Conservation (phyloP, 371 early-diverging fungal genomes). For the Gilbertella persicaria region DNA sequence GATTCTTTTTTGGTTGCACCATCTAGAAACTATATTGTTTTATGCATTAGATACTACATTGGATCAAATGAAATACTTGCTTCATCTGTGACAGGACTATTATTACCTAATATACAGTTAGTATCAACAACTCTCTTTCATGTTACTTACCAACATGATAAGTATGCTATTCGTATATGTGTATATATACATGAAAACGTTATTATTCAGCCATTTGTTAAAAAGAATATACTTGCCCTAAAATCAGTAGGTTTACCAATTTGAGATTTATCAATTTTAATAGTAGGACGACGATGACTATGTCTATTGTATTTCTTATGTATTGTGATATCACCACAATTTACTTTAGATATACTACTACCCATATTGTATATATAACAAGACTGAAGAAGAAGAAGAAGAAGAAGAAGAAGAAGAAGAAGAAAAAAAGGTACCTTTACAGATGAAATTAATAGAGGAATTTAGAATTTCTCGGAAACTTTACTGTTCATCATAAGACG, state of each 20-base stretch:
- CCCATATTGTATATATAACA: constrained; percentile 21
- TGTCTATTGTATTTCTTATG: constrained; percentile 14
- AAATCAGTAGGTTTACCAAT: constrained; percentile 40
- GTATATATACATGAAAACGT: neutral
- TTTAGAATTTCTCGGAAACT: constrained; percentile 10
- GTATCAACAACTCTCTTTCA: neutral
- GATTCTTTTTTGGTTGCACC: neutral
- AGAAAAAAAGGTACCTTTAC: neutral
- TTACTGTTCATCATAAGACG: neutral
- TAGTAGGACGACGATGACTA: constrained; percentile 14
- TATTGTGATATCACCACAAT: constrained; percentile 19
- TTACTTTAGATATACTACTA: constrained; percentile 32
- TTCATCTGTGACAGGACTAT: constrained; percentile 5
- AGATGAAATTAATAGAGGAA: constrained; percentile 2
- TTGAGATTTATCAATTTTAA: constrained; percentile 27
- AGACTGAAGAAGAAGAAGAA: constrained; percentile 3
- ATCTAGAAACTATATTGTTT: neutral
- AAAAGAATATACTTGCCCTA: constrained; percentile 23
- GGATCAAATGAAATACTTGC: neutral
- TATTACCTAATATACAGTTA: constrained; percentile 6
- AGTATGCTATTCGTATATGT: constrained; percentile 29
- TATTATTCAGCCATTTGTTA: neutral
- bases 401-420: constrained; percentile 5
- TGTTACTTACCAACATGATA: constrained; percentile 38
- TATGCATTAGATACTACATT: neutral